These are phyloP conservation scores for Fraxinus excelsior DNA, from an alignment of 257 asterid genomes.

Conservation along the genomic window DNA sequence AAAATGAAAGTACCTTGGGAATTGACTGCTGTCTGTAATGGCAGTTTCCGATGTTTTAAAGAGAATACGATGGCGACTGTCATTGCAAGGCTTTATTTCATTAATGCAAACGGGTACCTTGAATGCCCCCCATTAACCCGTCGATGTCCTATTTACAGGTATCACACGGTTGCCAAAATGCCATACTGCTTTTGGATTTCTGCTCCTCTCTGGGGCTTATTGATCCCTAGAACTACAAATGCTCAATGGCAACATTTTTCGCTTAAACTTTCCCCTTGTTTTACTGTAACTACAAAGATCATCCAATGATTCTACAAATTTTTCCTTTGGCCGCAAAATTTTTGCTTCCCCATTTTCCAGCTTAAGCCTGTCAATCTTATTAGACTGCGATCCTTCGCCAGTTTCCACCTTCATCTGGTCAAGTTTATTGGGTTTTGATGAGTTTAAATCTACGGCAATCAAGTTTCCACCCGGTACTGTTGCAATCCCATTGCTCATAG, in stretches of 20 bases:
- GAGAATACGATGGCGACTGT: slow-evolving; percentile 26
- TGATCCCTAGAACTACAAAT: slow-evolving; percentile 47
- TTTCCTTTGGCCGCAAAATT: slow-evolving; percentile 20
- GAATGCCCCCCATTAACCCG: slow-evolving; percentile 48
- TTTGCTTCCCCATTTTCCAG: slow-evolving; percentile 34
- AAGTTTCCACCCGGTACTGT: slow-evolving; percentile 3
- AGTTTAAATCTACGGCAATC: slow-evolving; percentile 20
- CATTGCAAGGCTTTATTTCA: slow-evolving; percentile 43
- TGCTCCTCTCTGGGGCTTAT: slow-evolving; percentile 37
- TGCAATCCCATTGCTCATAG: slow-evolving; percentile 25
- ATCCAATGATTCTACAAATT: slow-evolving; percentile 25
- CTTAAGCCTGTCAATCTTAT: slow-evolving; percentile 25
- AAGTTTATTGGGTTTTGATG: too few species aligned
- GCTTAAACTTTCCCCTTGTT: slow-evolving; percentile 42
- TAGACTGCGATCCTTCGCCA: slow-evolving; percentile 15
- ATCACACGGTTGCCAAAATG: slow-evolving; percentile 22
- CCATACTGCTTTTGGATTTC: too few species aligned
- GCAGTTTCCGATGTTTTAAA: slow-evolving; percentile 30
- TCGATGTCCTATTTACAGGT: slow-evolving; percentile 36
- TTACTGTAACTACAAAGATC: slow-evolving; percentile 21
- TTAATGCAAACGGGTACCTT: slow-evolving; percentile 41
- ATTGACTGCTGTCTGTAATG: slow-evolving; percentile 20
- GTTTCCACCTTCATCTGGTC: slow-evolving; percentile 11
- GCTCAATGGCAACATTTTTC: slow-evolving; percentile 51
- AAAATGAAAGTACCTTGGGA: slow-evolving; percentile 34